A percentile compares a stretch with the other conserved stretches of the same genome.
Evolutionary conservation across 2,329 filamentous ascomycete species (phyloP).

Genomic region (Tolypocladium ophioglossoides): DNA sequence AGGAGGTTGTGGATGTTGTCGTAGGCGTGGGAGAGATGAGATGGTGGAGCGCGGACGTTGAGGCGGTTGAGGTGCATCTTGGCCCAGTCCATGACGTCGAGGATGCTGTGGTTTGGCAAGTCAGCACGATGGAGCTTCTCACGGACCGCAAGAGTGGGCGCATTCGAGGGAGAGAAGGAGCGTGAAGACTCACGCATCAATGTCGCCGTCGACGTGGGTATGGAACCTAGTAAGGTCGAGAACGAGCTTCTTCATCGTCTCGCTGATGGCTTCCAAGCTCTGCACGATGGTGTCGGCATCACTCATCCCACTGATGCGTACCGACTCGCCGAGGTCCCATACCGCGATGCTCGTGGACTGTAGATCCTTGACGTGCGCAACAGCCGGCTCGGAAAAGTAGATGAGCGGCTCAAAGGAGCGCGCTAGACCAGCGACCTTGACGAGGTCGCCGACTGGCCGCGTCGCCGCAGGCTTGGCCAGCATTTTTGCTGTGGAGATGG

Average conservation of each 20-base stretch:
- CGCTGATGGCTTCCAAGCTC: conserved; percentile 76
- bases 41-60: conserved; percentile 47
- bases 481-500: conserved; percentile 52
- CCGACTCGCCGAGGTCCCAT: conserved; percentile 88
- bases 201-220: conserved; percentile 83
- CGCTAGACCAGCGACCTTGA: conserved; percentile 82
- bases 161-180: neutral
- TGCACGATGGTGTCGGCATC: conserved; percentile 77
- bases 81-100: conserved; percentile 95
- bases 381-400: conserved; percentile 85
- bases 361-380: conserved; percentile 74
- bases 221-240: conserved; percentile 87
- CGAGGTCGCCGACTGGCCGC: conserved; percentile 50
- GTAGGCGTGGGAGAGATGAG: conserved; percentile 55
- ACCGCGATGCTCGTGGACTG: conserved; percentile 89
- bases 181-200: conserved; percentile 56
- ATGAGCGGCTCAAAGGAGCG: conserved; percentile 90
- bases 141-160: neutral
- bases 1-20: conserved; percentile 77
- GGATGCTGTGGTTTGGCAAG: conserved; percentile 43
- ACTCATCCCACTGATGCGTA: conserved; percentile 82
- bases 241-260: conserved; percentile 74
- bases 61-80: conserved; percentile 71
- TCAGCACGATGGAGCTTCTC: neutral
- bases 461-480: conserved; percentile 56